A percentile compares a stretch with the other conserved stretches of the same genome.
Evolutionary conservation across 345 rosid genomes (phyloP).

Genomic region (Eutrema yunnanense): DNA sequence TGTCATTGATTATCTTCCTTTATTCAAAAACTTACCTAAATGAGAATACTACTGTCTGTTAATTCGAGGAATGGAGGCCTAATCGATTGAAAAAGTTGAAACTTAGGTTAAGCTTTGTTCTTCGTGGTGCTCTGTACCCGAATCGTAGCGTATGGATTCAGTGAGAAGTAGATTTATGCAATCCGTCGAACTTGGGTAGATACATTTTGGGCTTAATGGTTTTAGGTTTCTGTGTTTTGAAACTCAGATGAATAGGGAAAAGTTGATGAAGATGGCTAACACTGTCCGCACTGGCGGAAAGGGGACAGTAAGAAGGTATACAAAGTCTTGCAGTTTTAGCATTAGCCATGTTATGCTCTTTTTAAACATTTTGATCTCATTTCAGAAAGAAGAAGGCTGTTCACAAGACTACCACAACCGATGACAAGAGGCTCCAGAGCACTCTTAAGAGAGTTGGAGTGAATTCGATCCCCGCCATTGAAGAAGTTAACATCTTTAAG

Average conservation of each 20-base stretch:
- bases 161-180: background rate
- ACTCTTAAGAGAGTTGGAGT: slow-evolving; percentile 96
- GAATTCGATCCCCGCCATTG: slow-evolving; percentile 85
- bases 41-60: background rate
- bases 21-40: background rate
- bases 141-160: background rate
- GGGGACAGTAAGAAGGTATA: slow-evolving; percentile 84
- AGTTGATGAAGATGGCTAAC: slow-evolving; percentile 89
- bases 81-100: background rate
- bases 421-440: slow-evolving; percentile 94
- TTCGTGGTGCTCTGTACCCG: background rate
- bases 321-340: background rate
- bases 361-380: background rate
- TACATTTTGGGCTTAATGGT: background rate
- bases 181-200: background rate
- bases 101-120: slow-evolving; percentile 2
- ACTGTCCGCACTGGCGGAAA: slow-evolving; percentile 98
- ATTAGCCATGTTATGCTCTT: background rate
- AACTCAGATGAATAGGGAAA: slow-evolving; percentile 76
- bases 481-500: slow-evolving; percentile 96
- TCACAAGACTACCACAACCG: slow-evolving; percentile 94
- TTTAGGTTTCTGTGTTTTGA: background rate
- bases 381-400: slow-evolving; percentile 98
- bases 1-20: background rate
- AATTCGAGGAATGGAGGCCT: background rate